Evolutionary conservation across 148 eudicot genomes (phyloP).

Genomic region (Cornus kousa): DNA sequence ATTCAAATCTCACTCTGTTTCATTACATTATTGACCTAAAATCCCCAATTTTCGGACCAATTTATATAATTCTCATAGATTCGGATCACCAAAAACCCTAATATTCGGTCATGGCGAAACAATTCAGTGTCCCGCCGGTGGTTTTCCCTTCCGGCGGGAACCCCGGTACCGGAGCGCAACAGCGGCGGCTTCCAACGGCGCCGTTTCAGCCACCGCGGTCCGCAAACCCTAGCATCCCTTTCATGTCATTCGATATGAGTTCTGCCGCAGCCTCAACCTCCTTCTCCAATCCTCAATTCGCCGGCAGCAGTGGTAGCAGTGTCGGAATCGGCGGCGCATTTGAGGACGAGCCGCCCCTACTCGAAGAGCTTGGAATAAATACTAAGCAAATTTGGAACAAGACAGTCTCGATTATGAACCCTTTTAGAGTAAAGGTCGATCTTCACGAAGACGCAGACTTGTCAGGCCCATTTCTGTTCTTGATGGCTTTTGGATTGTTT

Average conservation of each 20-base stretch:
- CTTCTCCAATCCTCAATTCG: background rate
- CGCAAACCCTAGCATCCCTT: slow-evolving; percentile 22
- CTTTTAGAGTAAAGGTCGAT: slow-evolving; percentile 21
- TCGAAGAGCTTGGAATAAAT: slow-evolving; percentile 38
- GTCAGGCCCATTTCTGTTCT: slow-evolving; percentile 32
- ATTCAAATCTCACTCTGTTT: too few relatives aligned
- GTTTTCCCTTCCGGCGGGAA: slow-evolving; percentile 22
- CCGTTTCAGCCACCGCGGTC: slow-evolving; percentile 27
- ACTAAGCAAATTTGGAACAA: slow-evolving; percentile 29
- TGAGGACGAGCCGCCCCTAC: slow-evolving; percentile 29
- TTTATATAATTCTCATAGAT: too few relatives aligned
- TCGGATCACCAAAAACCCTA: too few relatives aligned
- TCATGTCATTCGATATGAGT: slow-evolving; percentile 35
- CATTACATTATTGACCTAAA: too few relatives aligned
- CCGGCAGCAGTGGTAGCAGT: background rate
- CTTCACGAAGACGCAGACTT: slow-evolving; percentile 32
- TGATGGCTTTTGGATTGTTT: slow-evolving; percentile 21
- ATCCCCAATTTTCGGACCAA: too few relatives aligned
- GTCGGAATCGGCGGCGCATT: background rate
- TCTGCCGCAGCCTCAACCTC: slow-evolving; percentile 20
- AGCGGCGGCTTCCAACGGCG: slow-evolving; percentile 25
- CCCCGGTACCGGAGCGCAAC: slow-evolving; percentile 8
- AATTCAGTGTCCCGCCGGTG: slow-evolving; percentile 36
- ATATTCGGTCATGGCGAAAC: background rate
- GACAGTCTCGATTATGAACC: slow-evolving; percentile 29